Evolutionary conservation across 2,329 filamentous ascomycete species (phyloP).

Genomic region (Fusarium sarcochroum): DNA sequence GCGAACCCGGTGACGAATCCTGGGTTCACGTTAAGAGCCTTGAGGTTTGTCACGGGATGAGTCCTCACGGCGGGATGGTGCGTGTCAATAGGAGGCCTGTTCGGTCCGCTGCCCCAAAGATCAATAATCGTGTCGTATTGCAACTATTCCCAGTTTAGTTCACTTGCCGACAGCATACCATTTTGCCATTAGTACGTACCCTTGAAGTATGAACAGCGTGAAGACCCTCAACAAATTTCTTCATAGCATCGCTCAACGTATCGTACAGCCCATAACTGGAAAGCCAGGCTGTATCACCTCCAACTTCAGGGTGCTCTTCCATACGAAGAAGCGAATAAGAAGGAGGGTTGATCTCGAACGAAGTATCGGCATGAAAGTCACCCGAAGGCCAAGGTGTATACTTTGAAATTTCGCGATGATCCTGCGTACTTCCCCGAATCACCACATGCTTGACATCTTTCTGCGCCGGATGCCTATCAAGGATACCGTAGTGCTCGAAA

Average conservation of each 20-base stretch:
- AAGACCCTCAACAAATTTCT: slow-evolving; percentile 59
- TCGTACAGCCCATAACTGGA: slow-evolving; percentile 63
- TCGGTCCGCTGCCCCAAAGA: slow-evolving; percentile 28
- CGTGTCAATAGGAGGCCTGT: slow-evolving; percentile 60
- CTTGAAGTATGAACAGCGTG: slow-evolving; percentile 61
- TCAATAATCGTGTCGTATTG: slow-evolving; percentile 30
- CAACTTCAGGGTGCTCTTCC: slow-evolving; percentile 63
- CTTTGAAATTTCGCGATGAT: slow-evolving; percentile 60
- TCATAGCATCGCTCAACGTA: slow-evolving; percentile 58
- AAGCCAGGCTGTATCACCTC: slow-evolving; percentile 64
- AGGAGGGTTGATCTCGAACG: slow-evolving; percentile 65
- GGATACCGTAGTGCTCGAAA: slow-evolving; percentile 63
- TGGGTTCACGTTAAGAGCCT: slow-evolving; percentile 61
- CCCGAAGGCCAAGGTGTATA: slow-evolving; percentile 54
- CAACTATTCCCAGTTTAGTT: not conserved
- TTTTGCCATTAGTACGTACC: not conserved
- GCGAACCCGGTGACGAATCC: slow-evolving; percentile 64
- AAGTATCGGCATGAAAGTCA: slow-evolving; percentile 65
- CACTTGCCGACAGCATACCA: fast-evolving
- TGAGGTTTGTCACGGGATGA: slow-evolving; percentile 62
- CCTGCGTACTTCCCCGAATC: slow-evolving; percentile 60
- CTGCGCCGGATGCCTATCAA: slow-evolving; percentile 63
- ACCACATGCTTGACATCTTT: slow-evolving; percentile 56
- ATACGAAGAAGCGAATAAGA: slow-evolving; percentile 66
- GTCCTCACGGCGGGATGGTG: slow-evolving; percentile 40